Percentiles rank a stretch among this genome's conserved stretches.
phyloP scores from a whole-genome alignment of 1,284 basidiomycete species.

The Cronartium quercuum region DNA sequence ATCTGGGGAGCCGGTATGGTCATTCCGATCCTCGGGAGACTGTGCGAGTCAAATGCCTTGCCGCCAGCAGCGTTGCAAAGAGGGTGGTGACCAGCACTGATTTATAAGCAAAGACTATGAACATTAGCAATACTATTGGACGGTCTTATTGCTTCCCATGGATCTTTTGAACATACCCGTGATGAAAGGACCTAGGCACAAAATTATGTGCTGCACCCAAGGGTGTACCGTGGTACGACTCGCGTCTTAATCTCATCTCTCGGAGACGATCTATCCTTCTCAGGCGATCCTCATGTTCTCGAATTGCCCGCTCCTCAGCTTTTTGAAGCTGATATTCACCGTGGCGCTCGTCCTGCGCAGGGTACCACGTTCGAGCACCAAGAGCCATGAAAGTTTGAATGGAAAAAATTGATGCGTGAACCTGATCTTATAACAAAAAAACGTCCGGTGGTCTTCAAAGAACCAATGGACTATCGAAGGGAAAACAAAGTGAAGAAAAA shows the following conservation, averaged over 20 bases:
- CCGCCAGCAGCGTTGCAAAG: background rate
- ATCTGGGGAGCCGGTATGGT: too few species aligned
- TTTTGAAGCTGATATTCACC: constrained; percentile 21
- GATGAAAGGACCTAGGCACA: background rate
- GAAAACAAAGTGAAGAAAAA: background rate
- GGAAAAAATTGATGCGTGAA: background rate
- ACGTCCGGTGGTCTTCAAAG: background rate
- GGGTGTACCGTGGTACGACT: background rate
- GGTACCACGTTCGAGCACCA: constrained; percentile 25
- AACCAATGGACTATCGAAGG: background rate
- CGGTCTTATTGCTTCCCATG: too few species aligned
- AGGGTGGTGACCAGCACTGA: background rate
- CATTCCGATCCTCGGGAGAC: too few species aligned
- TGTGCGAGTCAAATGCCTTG: too few species aligned
- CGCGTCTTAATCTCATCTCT: background rate
- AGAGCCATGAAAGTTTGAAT: background rate
- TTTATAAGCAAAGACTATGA: background rate
- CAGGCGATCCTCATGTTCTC: constrained; percentile 6
- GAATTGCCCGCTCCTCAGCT: constrained; percentile 14
- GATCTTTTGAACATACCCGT: background rate
- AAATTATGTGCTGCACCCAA: background rate
- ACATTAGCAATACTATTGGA: background rate
- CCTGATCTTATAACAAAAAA: constrained; percentile 2
- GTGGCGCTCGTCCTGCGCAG: constrained; percentile 17
- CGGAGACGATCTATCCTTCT: constrained; percentile 14